These are phyloP conservation scores for Mycena belliarum DNA, from an alignment of 768 basidiomycete species.

Conservation along the genomic window DNA sequence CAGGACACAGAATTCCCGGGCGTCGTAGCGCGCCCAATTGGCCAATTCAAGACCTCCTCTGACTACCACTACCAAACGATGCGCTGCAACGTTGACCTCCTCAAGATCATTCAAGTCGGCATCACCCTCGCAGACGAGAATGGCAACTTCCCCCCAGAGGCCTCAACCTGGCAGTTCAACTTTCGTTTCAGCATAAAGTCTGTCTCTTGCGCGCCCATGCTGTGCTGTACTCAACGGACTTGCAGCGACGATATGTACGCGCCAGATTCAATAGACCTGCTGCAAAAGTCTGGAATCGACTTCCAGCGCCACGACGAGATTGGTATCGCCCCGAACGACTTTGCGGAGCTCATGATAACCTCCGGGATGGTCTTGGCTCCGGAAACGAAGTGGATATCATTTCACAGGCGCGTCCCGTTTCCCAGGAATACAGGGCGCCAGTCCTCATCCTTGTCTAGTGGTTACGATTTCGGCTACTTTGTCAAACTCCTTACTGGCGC, in stretches of 20 bases:
- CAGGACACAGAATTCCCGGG: slow-evolving; percentile 99
- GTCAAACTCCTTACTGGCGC: slow-evolving; percentile 88
- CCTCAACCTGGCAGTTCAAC: slow-evolving; percentile 99
- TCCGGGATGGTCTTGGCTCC: slow-evolving; percentile 88
- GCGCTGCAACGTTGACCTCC: slow-evolving; percentile 97
- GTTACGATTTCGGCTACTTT: slow-evolving; percentile 99
- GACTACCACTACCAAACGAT: slow-evolving; percentile 99
- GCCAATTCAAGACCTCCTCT: slow-evolving; percentile 92
- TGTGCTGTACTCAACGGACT: slow-evolving; percentile 9
- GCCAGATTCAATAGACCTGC: slow-evolving; percentile 93
- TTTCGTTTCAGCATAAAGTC: slow-evolving; percentile 91
- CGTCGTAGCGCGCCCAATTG: slow-evolving; percentile 96
- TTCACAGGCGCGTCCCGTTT: slow-evolving; percentile 76
- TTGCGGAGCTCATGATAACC: slow-evolving; percentile 96
- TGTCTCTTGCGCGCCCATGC: background rate
- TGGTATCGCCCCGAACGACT: slow-evolving; percentile 91
- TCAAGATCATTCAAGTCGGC: slow-evolving; percentile 97
- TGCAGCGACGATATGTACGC: slow-evolving; percentile 97
- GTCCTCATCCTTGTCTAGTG: slow-evolving; percentile 49
- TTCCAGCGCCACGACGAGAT: slow-evolving; percentile 91
- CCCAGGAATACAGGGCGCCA: too few species aligned
- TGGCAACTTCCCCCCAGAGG: slow-evolving; percentile 86
- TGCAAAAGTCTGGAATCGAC: slow-evolving; percentile 95
- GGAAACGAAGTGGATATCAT: slow-evolving; percentile 95
- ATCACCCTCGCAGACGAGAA: slow-evolving; percentile 93